Conservation (phyloP, 768 basidiomycete genomes). For the Candolleomyces eurysporus region DNA sequence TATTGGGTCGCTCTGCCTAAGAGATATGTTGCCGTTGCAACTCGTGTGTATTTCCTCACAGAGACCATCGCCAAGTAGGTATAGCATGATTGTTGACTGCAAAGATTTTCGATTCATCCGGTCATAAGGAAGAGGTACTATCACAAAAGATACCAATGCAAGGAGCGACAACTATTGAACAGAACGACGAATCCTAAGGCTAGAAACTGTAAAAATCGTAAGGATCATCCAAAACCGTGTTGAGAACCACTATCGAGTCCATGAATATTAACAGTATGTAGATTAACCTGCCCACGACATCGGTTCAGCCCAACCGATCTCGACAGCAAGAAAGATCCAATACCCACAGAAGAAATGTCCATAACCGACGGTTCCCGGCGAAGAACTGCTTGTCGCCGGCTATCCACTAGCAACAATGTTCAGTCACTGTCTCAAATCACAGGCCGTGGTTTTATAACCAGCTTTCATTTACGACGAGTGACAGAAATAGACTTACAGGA, state of each 20-base stretch:
- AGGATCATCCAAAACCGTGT: not conserved
- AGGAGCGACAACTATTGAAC: no score
- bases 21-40: no score
- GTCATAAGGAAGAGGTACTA: no score
- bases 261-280: not conserved
- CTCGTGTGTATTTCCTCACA: no score
- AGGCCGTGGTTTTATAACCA: not conserved
- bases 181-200: no score
- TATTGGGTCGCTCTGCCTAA: no score
- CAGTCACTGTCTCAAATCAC: constrained; percentile 4
- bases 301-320: not conserved
- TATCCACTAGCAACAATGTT: constrained; percentile 1
- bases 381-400: not conserved
- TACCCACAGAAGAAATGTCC: constrained; percentile 5
- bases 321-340: no score
- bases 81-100: no score
- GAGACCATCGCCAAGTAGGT: no score
- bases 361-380: not conserved
- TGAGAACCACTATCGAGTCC: not conserved
- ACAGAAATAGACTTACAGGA: constrained; percentile 10
- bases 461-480: not conserved
- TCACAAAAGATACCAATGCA: no score
- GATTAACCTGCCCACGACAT: not conserved
- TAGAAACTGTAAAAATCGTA: not conserved
- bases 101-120: no score